Percentiles rank a stretch among this genome's conserved stretches.
phyloP scores from a whole-genome alignment of 805 yeast species.

The Schwanniomyces vanrijiae region DNA sequence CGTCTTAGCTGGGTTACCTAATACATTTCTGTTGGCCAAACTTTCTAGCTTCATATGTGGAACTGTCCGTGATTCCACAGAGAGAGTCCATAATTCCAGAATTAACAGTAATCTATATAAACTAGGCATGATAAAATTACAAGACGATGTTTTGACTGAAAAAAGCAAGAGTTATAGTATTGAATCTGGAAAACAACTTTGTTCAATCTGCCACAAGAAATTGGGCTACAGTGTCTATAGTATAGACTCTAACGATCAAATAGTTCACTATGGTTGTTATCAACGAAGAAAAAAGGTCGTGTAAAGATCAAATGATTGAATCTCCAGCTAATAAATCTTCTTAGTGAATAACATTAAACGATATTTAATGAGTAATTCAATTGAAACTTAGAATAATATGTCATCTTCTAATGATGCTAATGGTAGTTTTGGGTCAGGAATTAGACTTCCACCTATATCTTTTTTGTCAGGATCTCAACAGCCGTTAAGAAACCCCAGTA shows the following conservation, averaged over 20 bases:
- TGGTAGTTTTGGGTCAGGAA: constrained; percentile 5
- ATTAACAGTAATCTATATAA: constrained; percentile 52
- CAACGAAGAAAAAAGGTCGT: constrained; percentile 3
- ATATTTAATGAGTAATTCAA: neutral
- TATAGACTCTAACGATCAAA: constrained; percentile 42
- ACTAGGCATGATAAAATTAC: constrained; percentile 50
- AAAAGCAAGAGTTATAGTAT: constrained; percentile 36
- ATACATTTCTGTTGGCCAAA: constrained; percentile 42
- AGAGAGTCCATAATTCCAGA: constrained; percentile 37
- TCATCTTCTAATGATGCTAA: constrained; percentile 5
- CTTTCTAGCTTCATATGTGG: constrained; percentile 46
- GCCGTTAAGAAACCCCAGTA: constrained; percentile 2
- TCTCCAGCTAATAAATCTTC: neutral
- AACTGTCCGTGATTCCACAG: constrained; percentile 42
- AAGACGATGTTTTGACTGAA: constrained; percentile 39
- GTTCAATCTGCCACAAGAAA: constrained; percentile 58
- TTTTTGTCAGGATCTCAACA: constrained; percentile 19
- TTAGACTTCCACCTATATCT: constrained; percentile 21
- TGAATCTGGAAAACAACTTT: constrained; percentile 43
- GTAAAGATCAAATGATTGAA: neutral
- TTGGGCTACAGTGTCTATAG: constrained; percentile 56
- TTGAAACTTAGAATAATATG: constrained; percentile 1
- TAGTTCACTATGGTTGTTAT: constrained; percentile 60
- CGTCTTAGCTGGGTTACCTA: constrained; percentile 54
- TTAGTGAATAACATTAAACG: neutral